Conservation (phyloP, 75 land plant species). For the Cunninghamia lanceolata region DNA sequence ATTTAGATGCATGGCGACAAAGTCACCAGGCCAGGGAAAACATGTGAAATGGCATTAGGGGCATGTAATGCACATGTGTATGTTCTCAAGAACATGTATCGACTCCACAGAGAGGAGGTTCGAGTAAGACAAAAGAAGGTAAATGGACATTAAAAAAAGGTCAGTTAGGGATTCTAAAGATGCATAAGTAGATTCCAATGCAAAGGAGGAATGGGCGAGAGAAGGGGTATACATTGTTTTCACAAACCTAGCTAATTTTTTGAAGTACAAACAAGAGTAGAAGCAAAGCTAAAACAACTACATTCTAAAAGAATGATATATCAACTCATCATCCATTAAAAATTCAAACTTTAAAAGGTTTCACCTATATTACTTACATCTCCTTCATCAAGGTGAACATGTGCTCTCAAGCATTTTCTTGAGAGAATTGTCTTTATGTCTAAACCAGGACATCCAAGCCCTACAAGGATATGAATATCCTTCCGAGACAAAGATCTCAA, state of each 20-base stretch:
- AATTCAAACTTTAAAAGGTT: neutral
- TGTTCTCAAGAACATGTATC: neutral
- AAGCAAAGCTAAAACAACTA: neutral
- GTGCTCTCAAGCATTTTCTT: conserved; percentile 15
- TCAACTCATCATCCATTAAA: neutral
- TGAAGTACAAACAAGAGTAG: neutral
- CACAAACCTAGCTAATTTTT: neutral
- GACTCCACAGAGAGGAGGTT: neutral
- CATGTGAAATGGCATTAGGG: neutral
- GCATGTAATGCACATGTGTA: neutral
- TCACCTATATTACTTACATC: conserved; percentile 10
- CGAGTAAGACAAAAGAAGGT: neutral
- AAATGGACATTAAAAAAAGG: neutral
- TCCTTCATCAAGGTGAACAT: conserved; percentile 21
- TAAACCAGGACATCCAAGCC: conserved; percentile 10
- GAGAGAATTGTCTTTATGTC: conserved; percentile 6
- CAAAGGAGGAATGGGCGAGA: neutral
- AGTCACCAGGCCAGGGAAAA: neutral
- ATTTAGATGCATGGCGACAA: neutral
- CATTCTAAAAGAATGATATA: neutral
- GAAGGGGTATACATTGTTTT: neutral
- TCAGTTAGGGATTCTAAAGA: neutral
- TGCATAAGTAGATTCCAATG: neutral
- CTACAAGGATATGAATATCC: conserved; percentile 16
- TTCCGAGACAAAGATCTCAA: conserved; percentile 10